Percentiles rank a stretch among this genome's conserved stretches.
Conservation (phyloP, 108 stramenopile genomes). For the Mayamaea pseudoterrestris region DNA sequence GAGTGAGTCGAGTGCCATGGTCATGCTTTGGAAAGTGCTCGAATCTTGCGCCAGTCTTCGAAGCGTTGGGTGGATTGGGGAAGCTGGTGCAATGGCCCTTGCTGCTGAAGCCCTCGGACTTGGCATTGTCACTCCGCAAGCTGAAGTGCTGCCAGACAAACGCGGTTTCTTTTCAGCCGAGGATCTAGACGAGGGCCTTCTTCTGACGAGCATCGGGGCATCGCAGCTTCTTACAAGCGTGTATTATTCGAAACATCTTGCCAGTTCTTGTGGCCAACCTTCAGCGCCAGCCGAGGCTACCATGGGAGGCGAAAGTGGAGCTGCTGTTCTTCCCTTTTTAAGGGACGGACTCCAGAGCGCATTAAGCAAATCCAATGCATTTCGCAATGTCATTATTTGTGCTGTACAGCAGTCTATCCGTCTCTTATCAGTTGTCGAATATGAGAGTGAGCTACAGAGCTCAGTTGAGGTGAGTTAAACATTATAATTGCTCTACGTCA, state of each 20-base stretch:
- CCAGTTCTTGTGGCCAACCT: not conserved
- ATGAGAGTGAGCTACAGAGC: slow-evolving; percentile 10
- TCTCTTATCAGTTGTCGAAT: slow-evolving; percentile 51
- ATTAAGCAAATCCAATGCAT: slow-evolving; percentile 25
- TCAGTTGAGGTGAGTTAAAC: slow-evolving; percentile 11
- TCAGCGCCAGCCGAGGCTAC: slow-evolving; percentile 25
- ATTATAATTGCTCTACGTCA: not conserved
- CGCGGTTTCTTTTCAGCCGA: slow-evolving; percentile 20
- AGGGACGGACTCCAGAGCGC: slow-evolving; percentile 48
- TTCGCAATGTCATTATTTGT: slow-evolving; percentile 44
- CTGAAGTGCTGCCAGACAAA: slow-evolving; percentile 9
- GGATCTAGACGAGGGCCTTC: slow-evolving; percentile 23
- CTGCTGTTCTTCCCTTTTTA: slow-evolving; percentile 46
- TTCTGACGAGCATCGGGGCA: slow-evolving; percentile 19
- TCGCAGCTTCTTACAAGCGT: slow-evolving; percentile 25
- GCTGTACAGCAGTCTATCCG: slow-evolving; percentile 46
- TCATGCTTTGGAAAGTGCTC: slow-evolving; percentile 40
- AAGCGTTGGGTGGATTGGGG: slow-evolving; percentile 67
- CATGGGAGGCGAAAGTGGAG: slow-evolving; percentile 41
- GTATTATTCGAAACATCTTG: slow-evolving; percentile 7
- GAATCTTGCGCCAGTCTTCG: slow-evolving; percentile 45
- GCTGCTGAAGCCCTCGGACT: slow-evolving; percentile 82
- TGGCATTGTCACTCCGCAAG: slow-evolving; percentile 23
- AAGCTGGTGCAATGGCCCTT: slow-evolving; percentile 83
- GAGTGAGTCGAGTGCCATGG: slow-evolving; percentile 6